Evolutionary conservation across 192 early-diverging fungal species (phyloP), one percentile per base, ranked within the genome.

Genomic region (Linnemannia elongata): DNA sequence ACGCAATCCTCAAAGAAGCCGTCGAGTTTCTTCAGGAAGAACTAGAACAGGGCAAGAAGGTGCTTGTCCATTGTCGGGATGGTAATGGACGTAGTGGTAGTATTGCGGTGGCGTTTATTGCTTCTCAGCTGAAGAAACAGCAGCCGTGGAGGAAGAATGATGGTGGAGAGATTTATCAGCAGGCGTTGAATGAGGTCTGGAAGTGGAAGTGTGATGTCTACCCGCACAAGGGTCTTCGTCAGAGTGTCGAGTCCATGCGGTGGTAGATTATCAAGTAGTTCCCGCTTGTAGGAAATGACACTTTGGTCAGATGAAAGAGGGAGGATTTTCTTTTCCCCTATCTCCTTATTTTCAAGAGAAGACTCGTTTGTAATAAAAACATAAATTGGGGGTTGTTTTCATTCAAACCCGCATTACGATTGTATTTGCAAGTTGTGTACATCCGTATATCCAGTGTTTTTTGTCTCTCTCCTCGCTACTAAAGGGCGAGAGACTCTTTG

Each of bases 161-260:
- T 35, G 45, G 17, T 15, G 79, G 47, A 13, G 60, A 38, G 3
- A 38, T 42, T 3, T 87, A 87, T 38, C 63, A 87, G 6, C 55
- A 68, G 66, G 75, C 85, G 0, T 30, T 81, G 63, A 33, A 75
- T 20, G 85, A 87, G 68, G 17, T 87, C 24, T 87, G 85, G 85
- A 87, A 78, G 66, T 87, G 85, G 85, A 87, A 87, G 68, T 87
- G 85, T 52, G 85, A 87, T 75, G 85, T 87, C 8, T 87, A 87
- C 55, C 85, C 85, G 17, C 85, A 87, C 72, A 80, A 79, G 57
- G 85, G 85, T 7, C 68, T 87, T 60, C 70, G 72, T 36, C 54
- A 81, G 35, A 87, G 76, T 10, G 4, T 87, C 4, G 76, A 77
- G 39, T 78, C 66, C 63, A 87, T 87, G 15, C 13, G 70, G 20